Evolutionary conservation across 2,329 filamentous ascomycete species (phyloP), one percentile per base, ranked within the genome.

Genomic region (Sporothrix luriei): DNA sequence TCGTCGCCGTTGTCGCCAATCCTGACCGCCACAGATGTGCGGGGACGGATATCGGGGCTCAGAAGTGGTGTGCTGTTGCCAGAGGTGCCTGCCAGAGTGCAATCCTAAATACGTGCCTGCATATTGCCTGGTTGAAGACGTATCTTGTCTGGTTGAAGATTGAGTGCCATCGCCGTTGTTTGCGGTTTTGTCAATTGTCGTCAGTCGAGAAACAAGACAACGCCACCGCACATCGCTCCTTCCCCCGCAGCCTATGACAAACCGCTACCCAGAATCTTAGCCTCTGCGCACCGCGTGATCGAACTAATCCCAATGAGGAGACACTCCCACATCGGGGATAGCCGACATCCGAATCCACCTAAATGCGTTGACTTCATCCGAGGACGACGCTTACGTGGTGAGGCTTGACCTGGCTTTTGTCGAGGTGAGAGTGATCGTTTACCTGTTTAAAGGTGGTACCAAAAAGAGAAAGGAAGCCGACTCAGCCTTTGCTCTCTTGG

Each of bases 311-410:
- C 16, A 40, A 55, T 65, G 29, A n/a, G 68, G 68, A 24, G 57
- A 62, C 29, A 52, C 61, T 69, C 19, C 68, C 68, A 24, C 48
- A 65, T 69, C 19, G 59, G 68, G 68, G 19, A 69, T 24, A 54
- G 48, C 40, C 14, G 14, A 16, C 33, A 33, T 13, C 40, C 40
- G 40, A 43, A 3, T 43, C 40, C 40, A 43, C 40, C 40, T 13
- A 3, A 13, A 29, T 66, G n/a, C 11, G 49, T 21, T 11, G n/a
- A 24, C 40, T 43, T 16, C 40, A 43, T 43, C 40, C 14, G 11
- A 43, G 10, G 40, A 43, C 9, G 40, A 7, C 10, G 40, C 40
- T 43, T 43, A 16, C 40, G 14, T 13, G 40, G 14, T 14, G 40
- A 13, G 40, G 13, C 14, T 43, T 13, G 40, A 33, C 7, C 40